Evolutionary conservation across 768 basidiomycete genomes (phyloP).

Genomic region (Suillus plorans): DNA sequence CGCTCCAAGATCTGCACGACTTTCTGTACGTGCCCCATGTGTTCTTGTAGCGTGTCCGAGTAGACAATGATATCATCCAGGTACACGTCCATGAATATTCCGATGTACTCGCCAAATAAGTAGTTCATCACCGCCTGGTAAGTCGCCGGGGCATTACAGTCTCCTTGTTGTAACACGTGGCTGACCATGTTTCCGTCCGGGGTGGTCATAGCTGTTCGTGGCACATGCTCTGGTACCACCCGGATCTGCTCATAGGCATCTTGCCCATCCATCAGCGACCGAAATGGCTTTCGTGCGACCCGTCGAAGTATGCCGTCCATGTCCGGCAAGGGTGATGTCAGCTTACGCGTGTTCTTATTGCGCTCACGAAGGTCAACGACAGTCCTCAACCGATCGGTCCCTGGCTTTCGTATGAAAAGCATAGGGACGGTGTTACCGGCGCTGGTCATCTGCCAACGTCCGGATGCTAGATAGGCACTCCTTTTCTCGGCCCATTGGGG

Average conservation of each 20-base stretch:
- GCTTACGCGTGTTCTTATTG: slow-evolving; percentile 43
- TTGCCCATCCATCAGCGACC: slow-evolving; percentile 41
- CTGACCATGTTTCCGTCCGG: slow-evolving; percentile 34
- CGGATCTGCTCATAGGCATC: slow-evolving; percentile 46
- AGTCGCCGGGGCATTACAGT: slow-evolving; percentile 34
- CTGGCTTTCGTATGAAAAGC: slow-evolving; percentile 3
- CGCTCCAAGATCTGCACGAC: slow-evolving; percentile 32
- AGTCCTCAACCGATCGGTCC: slow-evolving; percentile 32
- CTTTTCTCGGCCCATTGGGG: not conserved
- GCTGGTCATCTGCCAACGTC: slow-evolving; percentile 32
- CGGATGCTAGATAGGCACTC: slow-evolving; percentile 22
- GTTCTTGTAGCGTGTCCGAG: slow-evolving; percentile 23
- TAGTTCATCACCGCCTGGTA: slow-evolving; percentile 45
- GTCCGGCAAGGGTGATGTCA: slow-evolving; percentile 41
- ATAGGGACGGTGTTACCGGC: slow-evolving; percentile 21
- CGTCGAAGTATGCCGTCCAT: slow-evolving; percentile 38
- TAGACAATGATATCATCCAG: not conserved
- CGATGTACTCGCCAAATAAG: slow-evolving; percentile 6
- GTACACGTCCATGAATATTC: slow-evolving; percentile 4
- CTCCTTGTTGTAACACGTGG: slow-evolving; percentile 29
- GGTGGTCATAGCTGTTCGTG: slow-evolving; percentile 25
- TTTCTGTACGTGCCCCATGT: slow-evolving; percentile 26
- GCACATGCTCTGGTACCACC: slow-evolving; percentile 28
- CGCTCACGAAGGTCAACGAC: slow-evolving; percentile 34
- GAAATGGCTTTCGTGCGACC: slow-evolving; percentile 29